phyloP scores from a whole-genome alignment of 257 asterid species.

The Scutellaria minor region DNA sequence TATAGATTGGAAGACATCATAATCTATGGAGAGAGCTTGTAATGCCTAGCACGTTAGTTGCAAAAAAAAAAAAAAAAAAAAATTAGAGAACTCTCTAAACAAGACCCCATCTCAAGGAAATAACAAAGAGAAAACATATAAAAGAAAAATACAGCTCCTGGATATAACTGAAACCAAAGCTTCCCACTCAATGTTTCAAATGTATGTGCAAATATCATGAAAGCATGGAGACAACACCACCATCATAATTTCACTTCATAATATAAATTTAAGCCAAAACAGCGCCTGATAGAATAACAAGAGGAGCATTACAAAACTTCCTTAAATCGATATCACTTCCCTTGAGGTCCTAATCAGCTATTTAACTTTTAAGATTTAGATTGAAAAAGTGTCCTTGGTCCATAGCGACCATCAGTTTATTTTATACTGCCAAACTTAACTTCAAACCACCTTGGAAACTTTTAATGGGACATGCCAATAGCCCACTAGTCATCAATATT shows the following conservation, averaged over 20 bases:
- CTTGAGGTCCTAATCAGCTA: not conserved
- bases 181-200: constrained; percentile 17
- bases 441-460: too few species aligned
- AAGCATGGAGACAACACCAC: constrained; percentile 17
- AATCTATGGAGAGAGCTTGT: too few species aligned
- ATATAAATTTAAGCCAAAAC: not conserved
- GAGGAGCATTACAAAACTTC: not conserved
- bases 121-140: not conserved
- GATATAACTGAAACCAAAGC: not conserved
- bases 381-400: too few species aligned
- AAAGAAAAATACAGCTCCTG: constrained; percentile 17
- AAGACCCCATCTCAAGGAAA: not conserved
- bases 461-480: too few species aligned
- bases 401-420: too few species aligned
- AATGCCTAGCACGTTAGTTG: too few species aligned
- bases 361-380: not conserved
- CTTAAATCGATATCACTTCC: not conserved
- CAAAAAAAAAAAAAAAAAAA: too few species aligned
- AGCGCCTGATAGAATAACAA: not conserved
- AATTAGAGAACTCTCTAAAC: not conserved
- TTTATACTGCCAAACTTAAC: too few species aligned
- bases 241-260: not conserved
- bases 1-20: too few species aligned
- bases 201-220: not conserved
- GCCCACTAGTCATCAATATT: too few species aligned